Evolutionary conservation across 2,329 filamentous ascomycete species (phyloP).

Genomic region (Clarireedia hainanense): DNA sequence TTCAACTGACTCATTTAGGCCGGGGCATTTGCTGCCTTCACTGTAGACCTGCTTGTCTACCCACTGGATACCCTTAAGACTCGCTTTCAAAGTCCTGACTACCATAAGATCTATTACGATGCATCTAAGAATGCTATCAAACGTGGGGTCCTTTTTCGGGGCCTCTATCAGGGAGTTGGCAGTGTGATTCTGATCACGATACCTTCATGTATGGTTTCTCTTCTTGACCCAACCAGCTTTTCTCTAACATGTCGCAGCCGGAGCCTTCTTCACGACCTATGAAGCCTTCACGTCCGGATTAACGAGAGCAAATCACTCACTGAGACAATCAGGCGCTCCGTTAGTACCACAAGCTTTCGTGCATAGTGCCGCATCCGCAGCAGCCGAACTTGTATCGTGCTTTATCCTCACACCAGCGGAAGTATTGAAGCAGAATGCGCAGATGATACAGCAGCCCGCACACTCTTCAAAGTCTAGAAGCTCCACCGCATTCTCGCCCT

Average conservation of each 20-base stretch:
- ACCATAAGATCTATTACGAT: slow-evolving; percentile 57
- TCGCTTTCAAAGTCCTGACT: slow-evolving; percentile 71
- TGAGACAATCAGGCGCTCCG: slow-evolving; percentile 46
- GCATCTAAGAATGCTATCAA: slow-evolving; percentile 45
- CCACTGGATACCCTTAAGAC: slow-evolving; percentile 89
- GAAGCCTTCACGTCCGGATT: slow-evolving; percentile 65
- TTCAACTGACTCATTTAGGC: slow-evolving; percentile 43
- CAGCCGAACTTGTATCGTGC: slow-evolving; percentile 78
- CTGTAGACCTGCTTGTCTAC: slow-evolving; percentile 68
- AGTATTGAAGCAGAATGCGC: slow-evolving; percentile 89
- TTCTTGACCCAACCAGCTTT: not conserved
- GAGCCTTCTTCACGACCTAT: slow-evolving; percentile 85
- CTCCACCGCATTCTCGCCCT: slow-evolving; percentile 43
- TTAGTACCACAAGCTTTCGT: slow-evolving; percentile 62
- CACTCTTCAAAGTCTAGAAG: slow-evolving; percentile 21
- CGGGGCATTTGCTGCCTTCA: slow-evolving; percentile 77
- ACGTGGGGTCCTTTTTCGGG: slow-evolving; percentile 53
- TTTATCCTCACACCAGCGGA: slow-evolving; percentile 82
- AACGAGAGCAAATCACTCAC: slow-evolving; percentile 39
- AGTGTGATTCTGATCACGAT: slow-evolving; percentile 71
- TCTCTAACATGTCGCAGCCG: slow-evolving; percentile 44
- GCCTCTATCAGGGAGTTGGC: slow-evolving; percentile 76
- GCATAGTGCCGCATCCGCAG: slow-evolving; percentile 64
- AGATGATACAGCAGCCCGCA: slow-evolving; percentile 54
- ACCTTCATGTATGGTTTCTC: slow-evolving; percentile 57